A percentile compares a stretch with the other conserved stretches of the same genome.
Evolutionary conservation across 108 stramenopile genomes (phyloP).

Genomic region (Cyclotella atomus): DNA sequence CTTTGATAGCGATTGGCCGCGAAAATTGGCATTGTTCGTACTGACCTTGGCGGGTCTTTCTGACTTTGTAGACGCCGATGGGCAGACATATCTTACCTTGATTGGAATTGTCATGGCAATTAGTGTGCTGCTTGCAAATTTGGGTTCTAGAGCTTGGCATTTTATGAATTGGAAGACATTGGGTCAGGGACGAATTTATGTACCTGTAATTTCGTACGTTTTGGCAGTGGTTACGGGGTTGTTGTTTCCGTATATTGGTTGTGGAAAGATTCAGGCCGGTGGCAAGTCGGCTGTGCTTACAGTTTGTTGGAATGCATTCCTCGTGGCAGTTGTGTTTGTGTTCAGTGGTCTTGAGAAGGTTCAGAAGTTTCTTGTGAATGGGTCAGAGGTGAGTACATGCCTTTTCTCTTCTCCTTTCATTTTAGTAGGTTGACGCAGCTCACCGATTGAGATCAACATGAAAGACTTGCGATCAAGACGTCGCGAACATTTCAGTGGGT

Average conservation of each 20-base stretch:
- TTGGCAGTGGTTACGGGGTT: conserved; percentile 58
- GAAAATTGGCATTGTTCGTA: conserved; percentile 49
- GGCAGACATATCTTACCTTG: conserved; percentile 46
- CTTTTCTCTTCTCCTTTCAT: background rate
- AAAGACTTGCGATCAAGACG: conserved; percentile 59
- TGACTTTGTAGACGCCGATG: conserved; percentile 20
- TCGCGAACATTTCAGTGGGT: conserved; percentile 59
- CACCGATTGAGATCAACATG: background rate
- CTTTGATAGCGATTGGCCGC: conserved; percentile 60
- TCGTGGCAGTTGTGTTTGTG: conserved; percentile 63
- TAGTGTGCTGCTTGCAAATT: conserved; percentile 59
- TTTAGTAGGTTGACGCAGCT: background rate
- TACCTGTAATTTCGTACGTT: conserved; percentile 46
- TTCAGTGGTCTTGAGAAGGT: conserved; percentile 60
- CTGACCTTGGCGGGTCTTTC: conserved; percentile 50
- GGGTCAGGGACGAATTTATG: conserved; percentile 21
- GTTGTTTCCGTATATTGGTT: conserved; percentile 70
- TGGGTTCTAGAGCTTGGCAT: conserved; percentile 73
- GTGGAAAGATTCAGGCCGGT: conserved; percentile 59
- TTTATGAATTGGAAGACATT: conserved; percentile 69
- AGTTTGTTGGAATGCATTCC: conserved; percentile 52
- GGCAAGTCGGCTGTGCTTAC: conserved; percentile 66
- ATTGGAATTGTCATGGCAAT: conserved; percentile 60
- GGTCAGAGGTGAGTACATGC: conserved; percentile 37
- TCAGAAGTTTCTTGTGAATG: conserved; percentile 59